A percentile compares a stretch with the other conserved stretches of the same genome.
Evolutionary conservation across 768 basidiomycete species (phyloP).

Genomic region (Termitomyces eurrhizus): DNA sequence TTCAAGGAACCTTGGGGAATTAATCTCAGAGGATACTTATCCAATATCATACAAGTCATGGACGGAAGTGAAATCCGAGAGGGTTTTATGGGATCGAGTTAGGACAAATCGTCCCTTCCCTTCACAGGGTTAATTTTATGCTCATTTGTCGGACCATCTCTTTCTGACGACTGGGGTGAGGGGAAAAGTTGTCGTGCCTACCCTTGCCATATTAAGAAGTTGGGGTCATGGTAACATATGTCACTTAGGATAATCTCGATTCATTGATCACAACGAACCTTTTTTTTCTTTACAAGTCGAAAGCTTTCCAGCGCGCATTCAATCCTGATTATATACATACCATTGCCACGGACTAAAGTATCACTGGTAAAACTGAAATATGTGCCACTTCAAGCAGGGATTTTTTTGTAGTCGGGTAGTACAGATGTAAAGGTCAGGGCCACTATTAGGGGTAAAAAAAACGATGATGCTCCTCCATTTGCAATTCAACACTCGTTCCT

Average conservation of each 20-base stretch:
- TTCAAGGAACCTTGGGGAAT: too few species aligned
- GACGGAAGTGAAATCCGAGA: too few species aligned
- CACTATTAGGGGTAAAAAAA: background rate
- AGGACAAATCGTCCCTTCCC: too few species aligned
- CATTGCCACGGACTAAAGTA: background rate
- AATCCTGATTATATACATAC: background rate
- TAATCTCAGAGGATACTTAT: too few species aligned
- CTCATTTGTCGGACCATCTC: too few species aligned
- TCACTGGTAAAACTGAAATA: background rate
- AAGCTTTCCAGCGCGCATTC: background rate
- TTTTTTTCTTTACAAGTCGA: background rate
- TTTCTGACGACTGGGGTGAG: too few species aligned
- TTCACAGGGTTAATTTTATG: too few species aligned
- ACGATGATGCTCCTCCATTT: background rate
- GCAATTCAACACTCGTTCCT: background rate
- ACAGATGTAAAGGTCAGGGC: background rate
- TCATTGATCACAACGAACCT: background rate
- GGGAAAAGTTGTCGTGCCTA: too few species aligned
- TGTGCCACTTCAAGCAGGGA: background rate
- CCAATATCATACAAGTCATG: too few species aligned
- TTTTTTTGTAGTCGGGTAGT: background rate
- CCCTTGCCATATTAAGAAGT: too few species aligned
- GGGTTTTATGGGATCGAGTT: too few species aligned
- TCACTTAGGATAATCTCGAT: background rate
- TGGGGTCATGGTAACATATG: too few species aligned